Evolutionary conservation across 306 rosid genomes (phyloP), one percentile per base, ranked within the genome.

Genomic region (Argentina anserina): DNA sequence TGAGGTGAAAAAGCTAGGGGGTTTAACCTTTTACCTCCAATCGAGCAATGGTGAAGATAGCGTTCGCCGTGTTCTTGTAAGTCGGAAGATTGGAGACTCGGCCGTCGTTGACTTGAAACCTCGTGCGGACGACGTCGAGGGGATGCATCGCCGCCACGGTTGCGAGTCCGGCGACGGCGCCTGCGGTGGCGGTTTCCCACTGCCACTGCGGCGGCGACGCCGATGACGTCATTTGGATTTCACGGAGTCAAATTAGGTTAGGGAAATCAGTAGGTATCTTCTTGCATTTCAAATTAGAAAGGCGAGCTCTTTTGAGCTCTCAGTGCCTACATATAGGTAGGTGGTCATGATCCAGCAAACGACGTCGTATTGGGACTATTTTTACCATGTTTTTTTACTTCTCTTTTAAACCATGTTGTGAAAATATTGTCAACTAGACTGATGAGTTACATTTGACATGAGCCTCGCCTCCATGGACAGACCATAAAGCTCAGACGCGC

Each of bases 101-200:
- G 15, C 96, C 97, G 33, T 95, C 99, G 79, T 90, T 82, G 63
- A 91, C 99, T 88, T 95, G 97, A 81, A 94, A 94, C 61, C 97
- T 87, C 62, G 99, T 91, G 65, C 97, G 91, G 70, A 94, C 96
- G 41, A 94, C 93, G 78, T 94, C 99, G 28, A 94, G 95, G 39
- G 99, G 99, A 34, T 94, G 99, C 95, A 86, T 77, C 6, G 79
- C 81, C 5, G 90, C 91, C 17, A 93, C 97, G 18, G 98, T 89
- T 78, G 90, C 86, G 73, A 93, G 91, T 3, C 98, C 98, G 1
- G 98, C 98, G 18, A 79, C 39, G 74, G 96, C 89, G 26, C 99
- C 97, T 23, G 97, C 90, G 2, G 84, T 73, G 81, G 90, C 99
- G 75, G 81, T 90, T 62, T 94, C 97, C 96, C 97, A 90, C 76